These are phyloP conservation scores for Linnemannia exigua DNA, from an alignment of 192 early-diverging fungal genomes.

Conservation along the genomic window DNA sequence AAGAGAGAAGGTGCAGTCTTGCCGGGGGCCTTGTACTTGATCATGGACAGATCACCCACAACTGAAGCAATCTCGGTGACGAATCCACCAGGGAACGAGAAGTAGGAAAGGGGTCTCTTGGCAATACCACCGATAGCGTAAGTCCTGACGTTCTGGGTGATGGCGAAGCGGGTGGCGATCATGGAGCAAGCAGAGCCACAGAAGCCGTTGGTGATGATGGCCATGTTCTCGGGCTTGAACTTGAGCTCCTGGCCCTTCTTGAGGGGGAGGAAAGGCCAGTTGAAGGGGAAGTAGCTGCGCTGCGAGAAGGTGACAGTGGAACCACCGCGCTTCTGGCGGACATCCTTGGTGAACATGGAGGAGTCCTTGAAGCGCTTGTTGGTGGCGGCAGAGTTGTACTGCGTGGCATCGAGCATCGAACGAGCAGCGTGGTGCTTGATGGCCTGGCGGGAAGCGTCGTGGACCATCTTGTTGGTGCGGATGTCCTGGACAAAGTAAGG, in stretches of 20 bases:
- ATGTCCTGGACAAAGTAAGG: conserved; percentile 39
- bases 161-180: conserved; percentile 41
- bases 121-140: conserved; percentile 51
- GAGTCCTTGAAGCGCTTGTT: conserved; percentile 26
- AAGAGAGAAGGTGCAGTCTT: conserved; percentile 11
- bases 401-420: conserved; percentile 30
- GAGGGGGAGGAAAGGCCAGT: conserved; percentile 23
- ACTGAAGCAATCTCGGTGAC: conserved; percentile 16
- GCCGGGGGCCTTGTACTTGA: conserved; percentile 15
- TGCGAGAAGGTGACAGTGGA: conserved; percentile 21
- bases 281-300: conserved; percentile 15
- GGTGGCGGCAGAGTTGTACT: conserved; percentile 15
- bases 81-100: conserved; percentile 54
- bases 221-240: conserved; percentile 45
- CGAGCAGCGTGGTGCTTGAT: background rate
- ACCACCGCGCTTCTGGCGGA: conserved; percentile 24
- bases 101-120: conserved; percentile 44
- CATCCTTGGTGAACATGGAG: conserved; percentile 41
- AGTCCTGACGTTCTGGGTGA: conserved; percentile 35
- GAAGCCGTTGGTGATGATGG: conserved; percentile 54
- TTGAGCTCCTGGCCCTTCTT: conserved; percentile 12
- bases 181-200: conserved; percentile 52
- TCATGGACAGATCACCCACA: background rate
- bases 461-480: conserved; percentile 19
- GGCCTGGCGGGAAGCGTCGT: conserved; percentile 19